These are phyloP conservation scores for Schizochytrium sp. DNA, from an alignment of 108 stramenopile species.

Conservation along the genomic window DNA sequence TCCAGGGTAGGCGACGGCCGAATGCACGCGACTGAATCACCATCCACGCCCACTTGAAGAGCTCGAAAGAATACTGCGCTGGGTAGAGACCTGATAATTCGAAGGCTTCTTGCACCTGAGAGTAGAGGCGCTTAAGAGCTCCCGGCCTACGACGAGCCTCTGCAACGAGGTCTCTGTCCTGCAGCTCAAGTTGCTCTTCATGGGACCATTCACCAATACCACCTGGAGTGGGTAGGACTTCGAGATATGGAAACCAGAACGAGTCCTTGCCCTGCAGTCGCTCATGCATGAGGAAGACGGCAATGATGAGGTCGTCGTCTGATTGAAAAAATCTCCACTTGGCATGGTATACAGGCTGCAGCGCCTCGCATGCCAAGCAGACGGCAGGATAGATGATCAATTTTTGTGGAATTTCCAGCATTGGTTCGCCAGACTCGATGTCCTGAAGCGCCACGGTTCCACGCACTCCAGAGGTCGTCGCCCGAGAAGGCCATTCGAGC, in stretches of 20 bases:
- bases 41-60: conserved; percentile 47
- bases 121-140: conserved; percentile 19
- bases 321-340: background rate
- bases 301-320: conserved; percentile 40
- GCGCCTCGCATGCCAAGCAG: background rate
- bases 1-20: conserved; percentile 51
- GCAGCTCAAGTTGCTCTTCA: conserved; percentile 27
- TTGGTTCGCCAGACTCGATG: conserved; percentile 24
- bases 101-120: background rate
- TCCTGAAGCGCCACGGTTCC: conserved; percentile 24
- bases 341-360: background rate
- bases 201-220: conserved; percentile 32
- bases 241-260: conserved; percentile 49
- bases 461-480: conserved; percentile 24
- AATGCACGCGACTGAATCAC: conserved; percentile 54
- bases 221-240: conserved; percentile 36
- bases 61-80: conserved; percentile 30
- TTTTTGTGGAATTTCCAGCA: conserved; percentile 18
- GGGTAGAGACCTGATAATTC: background rate
- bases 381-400: conserved; percentile 24
- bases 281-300: conserved; percentile 47
- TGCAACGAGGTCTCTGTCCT: conserved; percentile 29
- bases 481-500: conserved; percentile 13
- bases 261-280: conserved; percentile 27
- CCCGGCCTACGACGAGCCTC: background rate